Evolutionary conservation across 2,329 filamentous ascomycete species (phyloP).

Genomic region (Phoma sp.): DNA sequence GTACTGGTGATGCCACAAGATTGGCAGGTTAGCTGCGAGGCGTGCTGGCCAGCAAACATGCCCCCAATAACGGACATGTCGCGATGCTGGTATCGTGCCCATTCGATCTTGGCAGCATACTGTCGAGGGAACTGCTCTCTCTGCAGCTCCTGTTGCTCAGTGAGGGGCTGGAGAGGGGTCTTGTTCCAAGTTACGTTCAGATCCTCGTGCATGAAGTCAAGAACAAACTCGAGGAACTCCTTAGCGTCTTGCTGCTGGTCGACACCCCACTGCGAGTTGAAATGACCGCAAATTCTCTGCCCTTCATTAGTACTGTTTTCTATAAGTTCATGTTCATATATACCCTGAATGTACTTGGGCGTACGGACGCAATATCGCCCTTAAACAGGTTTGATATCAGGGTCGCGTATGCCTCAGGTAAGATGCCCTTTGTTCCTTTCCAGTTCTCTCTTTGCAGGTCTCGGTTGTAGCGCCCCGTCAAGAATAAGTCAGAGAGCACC

Average conservation of each 20-base stretch:
- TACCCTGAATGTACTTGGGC: constrained; percentile 57
- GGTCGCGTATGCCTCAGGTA: constrained; percentile 69
- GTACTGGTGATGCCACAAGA: constrained; percentile 70
- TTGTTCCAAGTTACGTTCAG: constrained; percentile 74
- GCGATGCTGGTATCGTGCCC: constrained; percentile 72
- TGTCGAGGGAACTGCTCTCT: constrained; percentile 68
- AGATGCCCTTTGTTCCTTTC: constrained; percentile 70
- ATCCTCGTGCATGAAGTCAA: constrained; percentile 85
- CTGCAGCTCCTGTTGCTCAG: constrained; percentile 65
- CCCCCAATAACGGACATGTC: constrained; percentile 80
- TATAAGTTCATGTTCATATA: constrained; percentile 6
- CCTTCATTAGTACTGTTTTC: constrained; percentile 23
- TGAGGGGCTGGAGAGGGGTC: constrained; percentile 64
- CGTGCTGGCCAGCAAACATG: constrained; percentile 78
- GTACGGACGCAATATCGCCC: constrained; percentile 57
- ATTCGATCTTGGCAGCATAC: constrained; percentile 75
- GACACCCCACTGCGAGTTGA: constrained; percentile 74
- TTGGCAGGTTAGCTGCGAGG: constrained; percentile 66
- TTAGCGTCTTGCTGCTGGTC: constrained; percentile 86
- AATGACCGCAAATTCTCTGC: constrained; percentile 66
- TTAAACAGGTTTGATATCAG: constrained; percentile 70
- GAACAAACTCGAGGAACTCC: constrained; percentile 85
- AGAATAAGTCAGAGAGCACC: constrained; percentile 69
- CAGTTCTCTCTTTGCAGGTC: constrained; percentile 68
- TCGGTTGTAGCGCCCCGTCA: constrained; percentile 65